Evolutionary conservation across 2,329 filamentous ascomycete species (phyloP).

Genomic region (Cryphonectria naterciae): DNA sequence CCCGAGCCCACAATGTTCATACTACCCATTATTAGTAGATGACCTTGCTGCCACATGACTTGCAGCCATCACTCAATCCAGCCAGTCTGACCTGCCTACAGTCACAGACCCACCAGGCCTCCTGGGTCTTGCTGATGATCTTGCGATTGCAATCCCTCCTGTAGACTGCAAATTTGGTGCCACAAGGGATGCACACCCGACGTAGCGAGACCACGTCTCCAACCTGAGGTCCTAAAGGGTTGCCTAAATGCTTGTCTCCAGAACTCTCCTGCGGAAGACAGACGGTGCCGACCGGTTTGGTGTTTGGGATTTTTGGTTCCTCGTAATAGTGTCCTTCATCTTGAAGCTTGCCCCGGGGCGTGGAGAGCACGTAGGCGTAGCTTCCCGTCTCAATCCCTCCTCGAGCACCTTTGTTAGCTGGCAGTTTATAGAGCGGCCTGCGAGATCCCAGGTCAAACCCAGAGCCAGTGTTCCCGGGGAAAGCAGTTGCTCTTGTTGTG

Average conservation of each 20-base stretch:
- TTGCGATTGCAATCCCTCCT: conserved; percentile 28
- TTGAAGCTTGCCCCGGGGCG: not conserved
- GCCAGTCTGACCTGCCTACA: conserved; percentile 22
- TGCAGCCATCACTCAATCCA: conserved; percentile 19
- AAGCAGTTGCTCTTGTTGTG: not conserved
- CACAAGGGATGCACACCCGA: conserved; percentile 26
- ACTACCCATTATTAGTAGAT: conserved; percentile 18
- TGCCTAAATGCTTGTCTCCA: too few species aligned
- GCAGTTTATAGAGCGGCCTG: conserved; percentile 20
- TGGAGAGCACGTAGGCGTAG: conserved; percentile 24
- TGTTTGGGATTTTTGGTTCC: not conserved
- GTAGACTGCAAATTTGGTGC: conserved; percentile 21
- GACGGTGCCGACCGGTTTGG: conserved; percentile 10
- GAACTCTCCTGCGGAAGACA: conserved; percentile 9
- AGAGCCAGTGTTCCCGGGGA: not conserved
- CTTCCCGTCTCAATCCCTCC: not conserved
- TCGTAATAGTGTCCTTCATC: not conserved
- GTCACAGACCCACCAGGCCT: conserved; percentile 26
- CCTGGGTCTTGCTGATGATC: conserved; percentile 24
- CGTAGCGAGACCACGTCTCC: conserved; percentile 23
- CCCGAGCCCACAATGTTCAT: not conserved
- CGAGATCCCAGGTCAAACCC: not conserved
- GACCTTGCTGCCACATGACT: conserved; percentile 22
- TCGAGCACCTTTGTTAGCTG: not conserved
- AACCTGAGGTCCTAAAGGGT: not conserved